Conservation (phyloP, 805 yeast species). For the Peterozyma xylosa region DNA sequence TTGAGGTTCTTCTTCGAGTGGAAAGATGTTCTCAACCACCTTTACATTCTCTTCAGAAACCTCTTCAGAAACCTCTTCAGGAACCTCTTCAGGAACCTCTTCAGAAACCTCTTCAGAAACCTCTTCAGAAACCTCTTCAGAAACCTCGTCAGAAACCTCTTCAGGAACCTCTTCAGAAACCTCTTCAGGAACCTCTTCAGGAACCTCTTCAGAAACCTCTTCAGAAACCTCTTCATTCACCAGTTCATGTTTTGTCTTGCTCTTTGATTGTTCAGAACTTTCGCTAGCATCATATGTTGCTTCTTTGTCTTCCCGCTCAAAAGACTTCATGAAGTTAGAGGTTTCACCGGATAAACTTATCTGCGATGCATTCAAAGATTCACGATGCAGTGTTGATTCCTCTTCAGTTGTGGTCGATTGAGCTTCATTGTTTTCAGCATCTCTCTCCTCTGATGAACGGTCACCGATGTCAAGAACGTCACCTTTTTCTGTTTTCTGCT, state of each 20-base stretch:
- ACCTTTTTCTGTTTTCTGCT: neutral
- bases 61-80: neutral
- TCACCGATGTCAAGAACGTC: neutral
- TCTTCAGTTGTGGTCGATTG: neutral
- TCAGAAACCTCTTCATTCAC: too few relatives aligned
- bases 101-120: too few relatives aligned
- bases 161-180: neutral
- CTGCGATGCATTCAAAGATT: neutral
- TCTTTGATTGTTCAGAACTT: too few relatives aligned
- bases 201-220: too few relatives aligned
- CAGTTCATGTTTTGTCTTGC: too few relatives aligned
- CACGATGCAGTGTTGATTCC: too few relatives aligned
- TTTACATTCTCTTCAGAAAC: neutral
- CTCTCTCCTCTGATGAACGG: neutral
- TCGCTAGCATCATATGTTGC: too few relatives aligned
- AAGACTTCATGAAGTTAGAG: neutral
- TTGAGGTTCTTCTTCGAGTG: too few relatives aligned
- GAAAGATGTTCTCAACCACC: too few relatives aligned
- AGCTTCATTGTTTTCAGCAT: neutral
- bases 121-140: too few relatives aligned
- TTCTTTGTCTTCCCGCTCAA: neutral
- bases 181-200: too few relatives aligned
- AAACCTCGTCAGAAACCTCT: neutral
- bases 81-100: constrained; percentile 1
- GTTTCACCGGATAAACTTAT: neutral